Evolutionary conservation across 1,284 basidiomycete genomes (phyloP), one percentile per base, ranked within the genome.

Genomic region (Phylloboletellus chloephorus): DNA sequence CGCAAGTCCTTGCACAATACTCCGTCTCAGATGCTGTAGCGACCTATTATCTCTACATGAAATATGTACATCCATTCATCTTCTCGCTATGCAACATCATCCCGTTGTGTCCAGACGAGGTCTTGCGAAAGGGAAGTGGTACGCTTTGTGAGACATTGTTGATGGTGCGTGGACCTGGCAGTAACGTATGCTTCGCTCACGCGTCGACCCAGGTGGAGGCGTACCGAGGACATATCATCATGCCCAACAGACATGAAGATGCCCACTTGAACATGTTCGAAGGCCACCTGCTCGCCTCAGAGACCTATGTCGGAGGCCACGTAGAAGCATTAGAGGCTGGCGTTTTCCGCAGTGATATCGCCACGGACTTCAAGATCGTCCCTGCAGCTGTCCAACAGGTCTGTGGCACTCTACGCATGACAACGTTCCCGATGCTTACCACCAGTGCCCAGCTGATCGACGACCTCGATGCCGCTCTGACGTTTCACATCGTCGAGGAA

Each of bases 41-140:
- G 16, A 98, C 96, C 1, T 98, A 99, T 64, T 98, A 98, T 64
- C 77, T 99, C 33, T 98, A 99, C 72, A 98, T 98, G 96, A 99
- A 98, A 90, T 98, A 99, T 61, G 94, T 99, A 9, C 94, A 98
- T 59, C 96, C 96, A 0, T 99, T 99, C 76, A 93, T 98, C 57
- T 99, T 99, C 71, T 98, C 95, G 19, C 72, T 99, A 24, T 98
- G 96, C 69, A 98, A 97, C 73, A 98, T 98, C 64, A 98, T 99
- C 56, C 96, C 96, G 12, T 77, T 99, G 43, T 88, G 86, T 57
- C 93, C 96, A 2, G 96, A 99, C 55, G 96, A 98, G 53, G 96
- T 98, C 4, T 65, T 98, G 54, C 76, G 96, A 33, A 98, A 99
- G 65, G 96, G 96, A 23, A 89, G 81, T 51, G 96, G 96, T 15